Percentiles rank a stretch among this genome's conserved stretches.
Conservation (phyloP, 495 filamentous ascomycete genomes). For the Hapsidospora chrysogenum region DNA sequence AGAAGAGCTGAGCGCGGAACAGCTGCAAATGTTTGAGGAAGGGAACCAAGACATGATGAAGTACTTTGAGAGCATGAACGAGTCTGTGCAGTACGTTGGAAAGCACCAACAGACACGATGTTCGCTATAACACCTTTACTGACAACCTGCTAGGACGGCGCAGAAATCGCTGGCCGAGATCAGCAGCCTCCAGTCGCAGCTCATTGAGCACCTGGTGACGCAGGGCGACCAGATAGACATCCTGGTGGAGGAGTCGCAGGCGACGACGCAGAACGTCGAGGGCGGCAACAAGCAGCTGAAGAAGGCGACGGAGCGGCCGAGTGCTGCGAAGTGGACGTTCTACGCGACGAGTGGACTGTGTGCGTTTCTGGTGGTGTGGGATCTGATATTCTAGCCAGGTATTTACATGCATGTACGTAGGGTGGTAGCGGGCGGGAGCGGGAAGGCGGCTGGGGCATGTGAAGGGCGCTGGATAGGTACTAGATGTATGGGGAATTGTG, state of each 20-base stretch:
- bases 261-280: constrained; percentile 71
- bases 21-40: constrained; percentile 81
- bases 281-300: constrained; percentile 85
- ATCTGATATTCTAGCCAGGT: constrained; percentile 77
- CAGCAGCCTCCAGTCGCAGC: constrained; percentile 73
- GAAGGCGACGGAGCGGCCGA: constrained; percentile 60
- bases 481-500: no score
- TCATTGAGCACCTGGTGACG: constrained; percentile 66
- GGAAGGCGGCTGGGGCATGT: no score
- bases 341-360: constrained; percentile 73
- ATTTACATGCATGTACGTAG: no score
- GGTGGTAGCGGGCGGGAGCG: no score
- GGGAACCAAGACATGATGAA: constrained; percentile 87
- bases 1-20: constrained; percentile 58
- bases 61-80: constrained; percentile 78
- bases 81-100: constrained; percentile 69
- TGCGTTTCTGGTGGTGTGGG: constrained; percentile 74
- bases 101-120: background rate
- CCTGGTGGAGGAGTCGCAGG: constrained; percentile 67
- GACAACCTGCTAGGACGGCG: constrained; percentile 45
- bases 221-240: constrained; percentile 81
- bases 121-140: background rate
- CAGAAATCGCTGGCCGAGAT: constrained; percentile 89
- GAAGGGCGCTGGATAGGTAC: no score
- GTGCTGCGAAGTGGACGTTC: constrained; percentile 78